Evolutionary conservation across 768 basidiomycete species (phyloP), one percentile per base, ranked within the genome.

Genomic region (Rhizopogon vulgaris): DNA sequence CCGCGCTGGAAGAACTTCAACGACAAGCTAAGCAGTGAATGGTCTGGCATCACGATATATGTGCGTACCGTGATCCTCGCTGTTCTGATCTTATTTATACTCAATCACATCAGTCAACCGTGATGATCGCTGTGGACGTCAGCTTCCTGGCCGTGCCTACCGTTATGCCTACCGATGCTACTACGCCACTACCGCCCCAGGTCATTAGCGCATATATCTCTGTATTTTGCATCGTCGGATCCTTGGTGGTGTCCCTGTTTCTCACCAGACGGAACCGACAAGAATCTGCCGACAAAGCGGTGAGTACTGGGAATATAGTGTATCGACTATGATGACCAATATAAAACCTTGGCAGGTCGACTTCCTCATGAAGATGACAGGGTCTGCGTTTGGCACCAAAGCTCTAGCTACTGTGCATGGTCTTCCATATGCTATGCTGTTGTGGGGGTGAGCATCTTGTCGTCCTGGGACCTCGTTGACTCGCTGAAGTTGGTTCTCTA

Each of bases 121-220:
- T 80, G 12, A 61, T 82, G 36, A 58, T 81, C 4, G 74, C 73
- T n/a, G 76, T 76, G 2, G 79, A 80, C 48, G 74, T 83, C 2
- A 74, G 73, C 0, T 79, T 80, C 56, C 60, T 83, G 9, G 74
- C 77, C 9, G 78, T 82, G 12, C 74, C 74, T 24, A 65, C 67
- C 37, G 69, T 75, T 32, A 71, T 30, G 28, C 28, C 28, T 30
- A 2, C 28, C 8, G 28, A 30, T 9, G 28, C 8, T 30, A 22
- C 22, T 22, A 22, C 22, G 22, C 10, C 28, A 10, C 28, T 8
- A 10, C 28, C 28, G 10, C 28, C 28, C 10, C 28, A n/a, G 1
- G 27, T 45, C 65, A 14, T 66, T 54, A 3, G 42, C 60, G 0
- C 63, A 38, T 75, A 73, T 38, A 49, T 71, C 7, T 76, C 75